A percentile compares a stretch with the other conserved stretches of the same genome.
phyloP scores from a whole-genome alignment of 345 rosid genomes.

The Hibiscus syriacus region DNA sequence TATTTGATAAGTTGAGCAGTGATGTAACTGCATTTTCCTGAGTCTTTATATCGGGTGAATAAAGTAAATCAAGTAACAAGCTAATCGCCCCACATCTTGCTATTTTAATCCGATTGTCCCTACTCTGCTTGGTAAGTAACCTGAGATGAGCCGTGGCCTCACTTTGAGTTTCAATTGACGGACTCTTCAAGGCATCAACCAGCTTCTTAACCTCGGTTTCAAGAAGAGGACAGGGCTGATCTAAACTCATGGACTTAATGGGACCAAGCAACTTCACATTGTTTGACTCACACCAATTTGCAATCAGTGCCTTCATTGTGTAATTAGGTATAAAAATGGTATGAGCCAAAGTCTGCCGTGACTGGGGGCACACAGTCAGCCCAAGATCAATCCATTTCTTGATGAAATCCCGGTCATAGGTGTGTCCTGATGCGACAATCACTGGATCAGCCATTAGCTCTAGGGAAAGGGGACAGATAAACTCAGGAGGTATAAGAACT shows the following conservation, averaged over 20 bases:
- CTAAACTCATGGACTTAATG: slow-evolving; percentile 39
- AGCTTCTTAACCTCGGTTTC: slow-evolving; percentile 63
- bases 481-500: slow-evolving; percentile 83
- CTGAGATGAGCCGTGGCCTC: slow-evolving; percentile 54
- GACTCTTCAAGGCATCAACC: slow-evolving; percentile 54
- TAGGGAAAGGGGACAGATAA: slow-evolving; percentile 91
- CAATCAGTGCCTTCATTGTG: slow-evolving; percentile 89
- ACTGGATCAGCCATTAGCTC: slow-evolving; percentile 98
- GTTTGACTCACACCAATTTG: slow-evolving; percentile 91
- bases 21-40: too few relatives aligned
- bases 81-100: slow-evolving; percentile 67
- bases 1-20: too few relatives aligned
- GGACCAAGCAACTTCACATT: slow-evolving; percentile 86
- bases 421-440: slow-evolving; percentile 90
- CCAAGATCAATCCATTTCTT: slow-evolving; percentile 93
- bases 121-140: slow-evolving; percentile 66
- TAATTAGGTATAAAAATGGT: slow-evolving; percentile 89
- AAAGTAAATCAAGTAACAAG: slow-evolving; percentile 30
- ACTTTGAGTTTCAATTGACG: slow-evolving; percentile 53
- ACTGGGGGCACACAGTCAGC: slow-evolving; percentile 91
- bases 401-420: slow-evolving; percentile 83
- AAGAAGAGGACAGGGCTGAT: slow-evolving; percentile 53
- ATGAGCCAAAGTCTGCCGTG: slow-evolving; percentile 68
- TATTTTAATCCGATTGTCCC: slow-evolving; percentile 70
- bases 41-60: too few relatives aligned